Percentiles rank a stretch among this genome's conserved stretches.
Conservation (phyloP, 2,329 filamentous ascomycete species). For the Xylaria sp. region DNA sequence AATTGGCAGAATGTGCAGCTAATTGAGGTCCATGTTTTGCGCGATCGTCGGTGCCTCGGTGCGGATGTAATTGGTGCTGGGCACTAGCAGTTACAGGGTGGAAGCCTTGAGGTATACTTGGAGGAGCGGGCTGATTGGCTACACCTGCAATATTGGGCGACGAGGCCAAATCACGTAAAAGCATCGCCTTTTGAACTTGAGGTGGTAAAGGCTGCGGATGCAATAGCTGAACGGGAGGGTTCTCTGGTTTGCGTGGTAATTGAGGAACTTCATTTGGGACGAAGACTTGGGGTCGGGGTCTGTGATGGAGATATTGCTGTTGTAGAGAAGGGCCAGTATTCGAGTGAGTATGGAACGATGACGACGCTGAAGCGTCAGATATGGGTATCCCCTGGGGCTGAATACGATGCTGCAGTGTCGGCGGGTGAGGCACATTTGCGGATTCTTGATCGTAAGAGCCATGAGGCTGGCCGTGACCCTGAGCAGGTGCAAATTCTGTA, state of each 20-base stretch:
- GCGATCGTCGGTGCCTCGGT: conserved; percentile 34
- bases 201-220: conserved; percentile 65
- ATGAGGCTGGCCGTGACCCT: conserved; percentile 31
- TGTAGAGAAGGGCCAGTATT: conserved; percentile 41
- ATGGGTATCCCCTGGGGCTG: conserved; percentile 60
- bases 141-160: conserved; percentile 48
- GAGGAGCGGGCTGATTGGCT: conserved; percentile 33
- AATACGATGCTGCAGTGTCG: conserved; percentile 68
- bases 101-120: conserved; percentile 41
- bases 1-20: conserved; percentile 47
- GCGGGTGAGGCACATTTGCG: conserved; percentile 62
- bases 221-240: conserved; percentile 50
- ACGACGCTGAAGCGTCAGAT: conserved; percentile 59
- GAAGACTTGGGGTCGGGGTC: conserved; percentile 45
- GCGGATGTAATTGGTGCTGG: conserved; percentile 38
- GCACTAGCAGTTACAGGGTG: conserved; percentile 28
- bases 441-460: conserved; percentile 67
- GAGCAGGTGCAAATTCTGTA: conserved; percentile 42
- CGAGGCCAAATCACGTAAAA: conserved; percentile 55
- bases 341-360: conserved; percentile 59
- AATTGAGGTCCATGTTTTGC: conserved; percentile 39
- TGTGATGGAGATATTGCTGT: conserved; percentile 38
- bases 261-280: conserved; percentile 40
- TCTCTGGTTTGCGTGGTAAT: conserved; percentile 47
- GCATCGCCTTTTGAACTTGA: conserved; percentile 65